Conservation (phyloP, 2,329 filamentous ascomycete genomes). For the Pseudocercospora cruenta region DNA sequence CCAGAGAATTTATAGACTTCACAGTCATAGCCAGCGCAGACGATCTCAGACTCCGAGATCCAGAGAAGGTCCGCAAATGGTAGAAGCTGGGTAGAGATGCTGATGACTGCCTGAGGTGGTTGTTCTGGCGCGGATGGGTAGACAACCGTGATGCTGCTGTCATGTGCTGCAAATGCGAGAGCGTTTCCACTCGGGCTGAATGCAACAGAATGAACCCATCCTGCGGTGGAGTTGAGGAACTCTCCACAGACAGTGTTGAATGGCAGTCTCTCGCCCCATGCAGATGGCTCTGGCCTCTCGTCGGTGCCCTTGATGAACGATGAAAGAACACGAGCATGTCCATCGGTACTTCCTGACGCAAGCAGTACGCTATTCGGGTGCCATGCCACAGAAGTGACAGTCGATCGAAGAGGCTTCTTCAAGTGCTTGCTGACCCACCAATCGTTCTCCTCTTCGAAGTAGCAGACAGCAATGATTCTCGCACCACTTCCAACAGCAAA, state of each 20-base stretch:
- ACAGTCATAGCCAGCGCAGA: constrained; percentile 86
- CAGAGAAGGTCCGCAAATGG: constrained; percentile 93
- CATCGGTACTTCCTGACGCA: constrained; percentile 94
- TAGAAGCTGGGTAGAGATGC: constrained; percentile 83
- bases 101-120: constrained; percentile 86
- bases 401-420: constrained; percentile 98
- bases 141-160: constrained; percentile 94
- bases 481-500: constrained; percentile 97
- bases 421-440: constrained; percentile 99
- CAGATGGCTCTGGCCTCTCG: constrained; percentile 77
- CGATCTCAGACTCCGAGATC: constrained; percentile 89
- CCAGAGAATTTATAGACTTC: constrained; percentile 91
- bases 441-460: constrained; percentile 99
- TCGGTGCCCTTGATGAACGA: constrained; percentile 97
- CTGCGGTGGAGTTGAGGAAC: constrained; percentile 91
- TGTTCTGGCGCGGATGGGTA: constrained; percentile 92
- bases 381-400: constrained; percentile 93
- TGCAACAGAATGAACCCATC: constrained; percentile 91
- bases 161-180: constrained; percentile 92
- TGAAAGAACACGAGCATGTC: constrained; percentile 91
- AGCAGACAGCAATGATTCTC: constrained; percentile 92
- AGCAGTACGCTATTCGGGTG: constrained; percentile 96
- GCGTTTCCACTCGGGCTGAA: constrained; percentile 92
- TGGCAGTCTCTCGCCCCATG: constrained; percentile 92
- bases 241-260: constrained; percentile 99